phyloP scores from a whole-genome alignment of 176 grass and related monocot genomes.

The Melocanna baccifera region DNA sequence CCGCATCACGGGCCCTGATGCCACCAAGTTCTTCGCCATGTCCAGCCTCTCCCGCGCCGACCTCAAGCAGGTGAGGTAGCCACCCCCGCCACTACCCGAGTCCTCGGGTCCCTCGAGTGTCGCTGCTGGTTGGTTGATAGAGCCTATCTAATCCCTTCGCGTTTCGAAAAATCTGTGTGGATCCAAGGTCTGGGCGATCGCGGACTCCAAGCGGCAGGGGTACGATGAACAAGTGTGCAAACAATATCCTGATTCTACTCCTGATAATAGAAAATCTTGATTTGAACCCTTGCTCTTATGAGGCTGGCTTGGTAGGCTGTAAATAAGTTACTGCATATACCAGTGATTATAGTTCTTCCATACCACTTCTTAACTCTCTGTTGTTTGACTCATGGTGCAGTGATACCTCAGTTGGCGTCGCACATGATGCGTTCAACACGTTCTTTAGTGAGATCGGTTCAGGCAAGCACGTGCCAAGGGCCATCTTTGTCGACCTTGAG shows the following conservation, averaged over 20 bases:
- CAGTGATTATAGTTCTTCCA: neutral
- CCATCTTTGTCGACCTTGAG: constrained; percentile 94
- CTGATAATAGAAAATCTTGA: neutral
- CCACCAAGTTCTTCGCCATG: too few species aligned
- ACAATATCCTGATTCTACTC: neutral
- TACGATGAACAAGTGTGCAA: constrained; percentile 15
- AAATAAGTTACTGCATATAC: neutral
- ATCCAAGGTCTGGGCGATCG: too few species aligned
- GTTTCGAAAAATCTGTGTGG: too few species aligned
- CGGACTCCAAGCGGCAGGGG: too few species aligned
- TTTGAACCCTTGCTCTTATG: neutral
- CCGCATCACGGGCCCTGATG: too few species aligned
- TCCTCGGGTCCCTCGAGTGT: too few species aligned
- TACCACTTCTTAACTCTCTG: neutral
- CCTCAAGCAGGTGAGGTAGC: too few species aligned
- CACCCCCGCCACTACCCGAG: too few species aligned
- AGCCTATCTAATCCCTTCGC: too few species aligned
- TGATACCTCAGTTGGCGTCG: constrained; percentile 60
- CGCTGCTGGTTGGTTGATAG: too few species aligned
- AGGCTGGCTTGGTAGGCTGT: constrained; percentile 9
- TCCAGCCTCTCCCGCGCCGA: too few species aligned
- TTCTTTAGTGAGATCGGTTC: constrained; percentile 91
- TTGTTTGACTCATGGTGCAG: constrained; percentile 35
- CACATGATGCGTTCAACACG: constrained; percentile 89
- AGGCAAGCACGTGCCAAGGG: constrained; percentile 86